Base-by-base conservation (phyloP, 495 filamentous ascomycete species). In the Xylaria grammica region DNA sequence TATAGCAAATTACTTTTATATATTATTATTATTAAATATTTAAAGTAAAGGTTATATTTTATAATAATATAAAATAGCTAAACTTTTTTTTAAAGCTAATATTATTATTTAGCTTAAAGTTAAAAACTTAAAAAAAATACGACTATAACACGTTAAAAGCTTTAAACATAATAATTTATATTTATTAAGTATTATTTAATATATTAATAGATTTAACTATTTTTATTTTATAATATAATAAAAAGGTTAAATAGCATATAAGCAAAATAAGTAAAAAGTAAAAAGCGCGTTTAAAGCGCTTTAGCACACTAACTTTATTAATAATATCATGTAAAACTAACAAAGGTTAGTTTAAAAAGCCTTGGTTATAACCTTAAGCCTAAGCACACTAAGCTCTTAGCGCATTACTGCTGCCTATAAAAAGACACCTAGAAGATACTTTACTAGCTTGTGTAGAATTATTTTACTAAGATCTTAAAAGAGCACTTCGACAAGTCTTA, bases 231-330 rank as follows among this genome's bases (percentile, higher is more conserved):
- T 45, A 19, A 45, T 45, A n/a, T n/a, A 17, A 17, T 9, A 4
- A 7, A 22, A 26, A 49, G 46, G 46, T 26, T 19, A 19, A 19
- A 49, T 49, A 26, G 46, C 20, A 19, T 49, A 22, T 49, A 26
- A 9, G 46, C 46, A 49, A 19, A 19, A 49, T 3, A 13, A 19
- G 46, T 27, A 15, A 49, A 15, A 19, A 49, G 13, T 22, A 49
- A 49, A 49, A 15, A 19, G 46, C 46, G 46, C 46, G 46, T 49
- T 19, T 26, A 49, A 49, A 22, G 46, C 46, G 46, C 46, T 5
- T 49, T 49, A 49, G 46, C 46, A 49, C 46, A 49, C n/a, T 49
- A 19, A 27, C 46, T 19, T 49, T 49, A 49, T 49, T 49, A 19
- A 19, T 49, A 49, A 49, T 49, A 19, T 49, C n/a, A 19, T 49